phyloP scores from a whole-genome alignment of 1,284 basidiomycete genomes.

The Ceratobasidium sp. region DNA sequence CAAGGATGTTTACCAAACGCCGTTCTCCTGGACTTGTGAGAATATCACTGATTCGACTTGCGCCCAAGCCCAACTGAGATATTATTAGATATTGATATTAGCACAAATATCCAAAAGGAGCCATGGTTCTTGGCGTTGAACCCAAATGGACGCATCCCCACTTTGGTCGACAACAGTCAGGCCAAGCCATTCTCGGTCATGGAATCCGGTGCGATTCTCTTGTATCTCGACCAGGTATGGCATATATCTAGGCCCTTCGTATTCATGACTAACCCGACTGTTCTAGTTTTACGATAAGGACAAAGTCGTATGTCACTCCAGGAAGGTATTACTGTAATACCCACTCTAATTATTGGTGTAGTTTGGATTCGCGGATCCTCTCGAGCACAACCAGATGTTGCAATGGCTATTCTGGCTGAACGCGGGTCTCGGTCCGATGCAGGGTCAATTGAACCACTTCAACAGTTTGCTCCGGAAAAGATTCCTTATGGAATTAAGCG shows the following conservation, averaged over 20 bases:
- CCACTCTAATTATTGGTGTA: neutral
- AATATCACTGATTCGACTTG: neutral
- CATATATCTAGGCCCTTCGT: too few species aligned
- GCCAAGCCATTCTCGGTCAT: slow-evolving; percentile 33
- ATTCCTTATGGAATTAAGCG: slow-evolving; percentile 30
- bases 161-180: slow-evolving; percentile 32
- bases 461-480: slow-evolving; percentile 35
- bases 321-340: neutral
- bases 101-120: slow-evolving; percentile 33
- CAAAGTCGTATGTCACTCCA: slow-evolving; percentile 1
- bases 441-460: slow-evolving; percentile 34
- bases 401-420: slow-evolving; percentile 36
- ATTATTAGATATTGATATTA: slow-evolving; percentile 25
- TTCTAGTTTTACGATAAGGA: slow-evolving; percentile 31
- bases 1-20: slow-evolving; percentile 14
- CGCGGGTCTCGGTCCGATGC: slow-evolving; percentile 34
- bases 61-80: neutral
- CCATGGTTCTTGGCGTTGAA: slow-evolving; percentile 30
- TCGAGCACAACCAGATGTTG: slow-evolving; percentile 34
- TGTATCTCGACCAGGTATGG: slow-evolving; percentile 33
- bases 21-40: slow-evolving; percentile 32
- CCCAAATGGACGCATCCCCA: slow-evolving; percentile 31
- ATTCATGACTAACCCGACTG: neutral
- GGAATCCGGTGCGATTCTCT: slow-evolving; percentile 32
- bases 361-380: slow-evolving; percentile 31